Evolutionary conservation across 805 yeast genomes (phyloP).

Genomic region (Saturnispora gosingensis): DNA sequence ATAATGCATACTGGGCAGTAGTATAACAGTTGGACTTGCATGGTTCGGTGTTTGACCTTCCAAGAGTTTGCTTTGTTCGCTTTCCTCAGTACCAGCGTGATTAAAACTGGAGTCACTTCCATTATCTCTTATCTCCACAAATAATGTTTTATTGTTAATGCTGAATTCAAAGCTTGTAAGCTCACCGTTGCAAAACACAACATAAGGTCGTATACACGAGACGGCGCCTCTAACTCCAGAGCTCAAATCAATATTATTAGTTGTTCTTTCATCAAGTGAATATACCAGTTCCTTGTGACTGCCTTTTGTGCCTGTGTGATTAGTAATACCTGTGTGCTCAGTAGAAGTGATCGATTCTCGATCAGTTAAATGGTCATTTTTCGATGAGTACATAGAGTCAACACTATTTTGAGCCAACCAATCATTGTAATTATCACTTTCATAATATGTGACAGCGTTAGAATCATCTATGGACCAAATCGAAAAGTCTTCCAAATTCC

Average conservation of each 20-base stretch:
- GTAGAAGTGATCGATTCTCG: neutral
- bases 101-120: neutral
- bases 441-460: neutral
- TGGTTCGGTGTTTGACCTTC: neutral
- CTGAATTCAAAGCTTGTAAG: slow-evolving; percentile 52
- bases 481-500: slow-evolving; percentile 93
- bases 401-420: slow-evolving; percentile 11
- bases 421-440: slow-evolving; percentile 6
- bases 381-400: neutral
- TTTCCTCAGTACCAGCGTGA: neutral
- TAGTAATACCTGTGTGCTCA: neutral
- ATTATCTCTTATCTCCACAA: slow-evolving; percentile 24
- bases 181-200: slow-evolving; percentile 53
- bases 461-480: slow-evolving; percentile 67
- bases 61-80: neutral
- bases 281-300: neutral
- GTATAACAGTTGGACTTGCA: slow-evolving; percentile 46
- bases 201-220: slow-evolving; percentile 73
- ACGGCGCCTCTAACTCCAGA: slow-evolving; percentile 64
- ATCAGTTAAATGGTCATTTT: neutral
- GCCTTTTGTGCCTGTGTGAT: neutral
- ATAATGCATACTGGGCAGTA: slow-evolving; percentile 68
- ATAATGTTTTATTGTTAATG: slow-evolving; percentile 35
- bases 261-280: neutral
- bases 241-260: slow-evolving; percentile 6